Base-by-base conservation (phyloP, 129 eudicot species). In the Pittosporum tobira region DNA sequence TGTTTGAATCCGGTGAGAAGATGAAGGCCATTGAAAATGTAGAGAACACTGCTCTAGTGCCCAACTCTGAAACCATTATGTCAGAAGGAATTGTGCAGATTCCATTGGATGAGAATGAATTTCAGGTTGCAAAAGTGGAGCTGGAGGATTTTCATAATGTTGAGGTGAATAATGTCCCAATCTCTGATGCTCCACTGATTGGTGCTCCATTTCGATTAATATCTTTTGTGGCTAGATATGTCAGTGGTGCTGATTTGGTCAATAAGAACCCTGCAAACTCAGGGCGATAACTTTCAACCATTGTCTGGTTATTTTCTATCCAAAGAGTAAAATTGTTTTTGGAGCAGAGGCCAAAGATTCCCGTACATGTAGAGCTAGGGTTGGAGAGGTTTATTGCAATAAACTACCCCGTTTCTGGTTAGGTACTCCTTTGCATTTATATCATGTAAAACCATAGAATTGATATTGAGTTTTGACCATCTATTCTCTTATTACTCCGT, bases 201-300 rank as follows among this genome's bases (percentile, higher is more conserved):
- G 98, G 98, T 65, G 98, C 98, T 44, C 96, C 99, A 2, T 91
- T 86, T 61, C 78, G 99, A 60, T 75, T 91, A 14, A 86, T 91
- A 44, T 91, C 99, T 5, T 86, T 80, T 69, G 62, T 87, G 42
- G 90, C 98, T 6, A 83, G 88, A 74, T 91, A 83, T 36, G 98
- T 91, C 52, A 91, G 96, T 63, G 98, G 98, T 34, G 96, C 95
- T 61, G 98, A 91, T 68, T 77, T 91, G 78, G 98, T 91, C 60
- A 67, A 69, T 68, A 69, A 79, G 66, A 61, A 49, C 28, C 13
- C 77, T 20, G 37, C 26, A 54, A 56, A 50, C 47, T 56, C 66
- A 43, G 42, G 15, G 36, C 45, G 45, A 48, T 63, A 25, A 48
- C 15, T 18, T 56, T 25, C 52, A 59, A 25, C 50, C 57, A 54